These are phyloP conservation scores for Hymenoscyphus occultus DNA, from an alignment of 2,329 filamentous ascomycete genomes.

Conservation along the genomic window DNA sequence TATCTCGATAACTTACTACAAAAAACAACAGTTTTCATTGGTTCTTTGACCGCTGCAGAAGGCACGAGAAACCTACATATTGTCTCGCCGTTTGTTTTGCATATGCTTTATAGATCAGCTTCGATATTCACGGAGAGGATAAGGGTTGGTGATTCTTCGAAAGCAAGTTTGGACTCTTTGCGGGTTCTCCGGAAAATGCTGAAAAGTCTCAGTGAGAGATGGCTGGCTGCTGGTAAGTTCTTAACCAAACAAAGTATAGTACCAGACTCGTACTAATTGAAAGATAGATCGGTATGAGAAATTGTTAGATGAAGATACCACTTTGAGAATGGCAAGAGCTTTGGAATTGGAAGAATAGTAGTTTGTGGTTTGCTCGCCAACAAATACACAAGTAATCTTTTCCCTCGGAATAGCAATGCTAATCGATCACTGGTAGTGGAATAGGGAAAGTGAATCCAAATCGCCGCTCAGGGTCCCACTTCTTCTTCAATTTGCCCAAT, in stretches of 20 bases:
- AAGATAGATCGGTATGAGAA: background rate
- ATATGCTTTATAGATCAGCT: conserved; percentile 5
- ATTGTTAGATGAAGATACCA: conserved; percentile 6
- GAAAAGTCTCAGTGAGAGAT: background rate
- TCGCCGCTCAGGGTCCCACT: conserved; percentile 13
- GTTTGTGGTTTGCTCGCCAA: background rate
- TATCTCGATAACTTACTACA: background rate
- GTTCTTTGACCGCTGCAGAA: background rate
- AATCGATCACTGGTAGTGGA: background rate
- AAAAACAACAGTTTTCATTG: background rate
- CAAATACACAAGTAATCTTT: background rate
- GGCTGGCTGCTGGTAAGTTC: background rate
- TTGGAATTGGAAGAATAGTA: conserved; percentile 3
- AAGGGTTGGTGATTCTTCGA: background rate
- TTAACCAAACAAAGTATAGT: background rate
- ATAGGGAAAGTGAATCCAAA: conserved; percentile 7
- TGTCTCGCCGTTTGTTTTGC: background rate
- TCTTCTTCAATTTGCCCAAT: conserved; percentile 40
- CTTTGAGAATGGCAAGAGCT: conserved; percentile 7
- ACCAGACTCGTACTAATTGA: background rate
- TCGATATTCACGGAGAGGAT: conserved; percentile 6
- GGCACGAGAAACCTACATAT: background rate
- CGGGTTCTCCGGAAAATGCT: conserved; percentile 5
- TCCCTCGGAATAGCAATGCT: background rate
- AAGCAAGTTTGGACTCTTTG: background rate